These are phyloP conservation scores for Fusarium sp. DNA, from an alignment of 2,329 filamentous ascomycete species.

Conservation along the genomic window DNA sequence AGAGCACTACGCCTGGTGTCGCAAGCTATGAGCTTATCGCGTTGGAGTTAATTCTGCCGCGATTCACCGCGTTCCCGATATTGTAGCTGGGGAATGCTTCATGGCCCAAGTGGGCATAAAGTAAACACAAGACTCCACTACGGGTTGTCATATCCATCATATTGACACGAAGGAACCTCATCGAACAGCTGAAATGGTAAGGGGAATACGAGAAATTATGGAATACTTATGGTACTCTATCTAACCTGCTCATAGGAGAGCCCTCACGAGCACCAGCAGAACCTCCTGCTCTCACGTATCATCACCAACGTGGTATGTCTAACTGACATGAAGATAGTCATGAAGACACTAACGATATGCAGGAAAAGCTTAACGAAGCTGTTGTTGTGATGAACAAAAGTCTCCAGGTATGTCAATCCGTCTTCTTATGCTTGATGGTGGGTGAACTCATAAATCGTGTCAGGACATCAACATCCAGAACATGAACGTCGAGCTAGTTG, in stretches of 20 bases:
- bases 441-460: not conserved
- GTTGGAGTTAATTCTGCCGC: slow-evolving; percentile 49
- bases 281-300: slow-evolving; percentile 90
- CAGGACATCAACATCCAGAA: slow-evolving; percentile 98
- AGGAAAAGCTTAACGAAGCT: slow-evolving; percentile 98
- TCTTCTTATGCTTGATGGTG: not conserved
- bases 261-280: slow-evolving; percentile 98
- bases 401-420: slow-evolving; percentile 72
- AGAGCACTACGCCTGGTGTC: not conserved
- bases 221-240: not conserved
- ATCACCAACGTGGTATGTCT: slow-evolving; percentile 92
- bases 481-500: slow-evolving; percentile 98
- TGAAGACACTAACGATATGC: slow-evolving; percentile 9
- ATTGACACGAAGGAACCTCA: not conserved
- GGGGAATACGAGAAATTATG: not conserved
- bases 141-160: not conserved
- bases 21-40: slow-evolving; percentile 29
- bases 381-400: slow-evolving; percentile 92
- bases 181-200: slow-evolving; percentile 26
- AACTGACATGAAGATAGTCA: not conserved
- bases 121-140: slow-evolving; percentile 42
- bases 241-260: slow-evolving; percentile 72
- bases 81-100: slow-evolving; percentile 9
- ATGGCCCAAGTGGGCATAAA: slow-evolving; percentile 7
- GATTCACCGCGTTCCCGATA: slow-evolving; percentile 46